Evolutionary conservation across 2,329 filamentous ascomycete species (phyloP).

Genomic region (Calonectria leucothoes): DNA sequence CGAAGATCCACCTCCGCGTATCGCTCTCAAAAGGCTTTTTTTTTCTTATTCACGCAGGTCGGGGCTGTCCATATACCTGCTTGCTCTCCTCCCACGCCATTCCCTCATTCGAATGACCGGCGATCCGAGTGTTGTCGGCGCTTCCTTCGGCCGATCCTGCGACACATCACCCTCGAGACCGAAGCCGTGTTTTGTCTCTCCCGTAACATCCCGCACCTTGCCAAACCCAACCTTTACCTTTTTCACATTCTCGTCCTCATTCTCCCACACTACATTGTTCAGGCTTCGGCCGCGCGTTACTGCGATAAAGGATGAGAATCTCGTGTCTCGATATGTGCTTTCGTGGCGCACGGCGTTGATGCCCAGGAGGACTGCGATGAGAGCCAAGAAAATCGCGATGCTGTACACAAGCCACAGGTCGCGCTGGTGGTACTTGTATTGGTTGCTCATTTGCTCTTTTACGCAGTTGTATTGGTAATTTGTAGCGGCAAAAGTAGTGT

Average conservation of each 20-base stretch:
- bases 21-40: too few species aligned
- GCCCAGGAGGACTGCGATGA: slow-evolving; percentile 32
- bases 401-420: slow-evolving; percentile 35
- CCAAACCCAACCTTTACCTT: slow-evolving; percentile 35
- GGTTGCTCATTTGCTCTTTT: slow-evolving; percentile 22
- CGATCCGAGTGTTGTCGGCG: not conserved
- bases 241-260: slow-evolving; percentile 23
- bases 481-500: not conserved
- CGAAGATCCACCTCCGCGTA: not conserved
- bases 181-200: not conserved
- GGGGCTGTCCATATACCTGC: not conserved
- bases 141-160: not conserved
- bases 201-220: slow-evolving; percentile 21
- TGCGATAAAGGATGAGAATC: slow-evolving; percentile 39
- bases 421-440: slow-evolving; percentile 31
- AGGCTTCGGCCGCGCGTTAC: slow-evolving; percentile 34
- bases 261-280: slow-evolving; percentile 33
- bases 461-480: slow-evolving; percentile 26
- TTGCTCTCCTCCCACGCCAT: not conserved
- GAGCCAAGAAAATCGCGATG: slow-evolving; percentile 31
- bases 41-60: too few species aligned
- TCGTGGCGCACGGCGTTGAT: slow-evolving; percentile 34
- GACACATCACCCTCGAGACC: not conserved
- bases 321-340: slow-evolving; percentile 30
- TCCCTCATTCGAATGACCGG: not conserved